phyloP scores from a whole-genome alignment of 257 asterid genomes.

The Nemophila menziesii region DNA sequence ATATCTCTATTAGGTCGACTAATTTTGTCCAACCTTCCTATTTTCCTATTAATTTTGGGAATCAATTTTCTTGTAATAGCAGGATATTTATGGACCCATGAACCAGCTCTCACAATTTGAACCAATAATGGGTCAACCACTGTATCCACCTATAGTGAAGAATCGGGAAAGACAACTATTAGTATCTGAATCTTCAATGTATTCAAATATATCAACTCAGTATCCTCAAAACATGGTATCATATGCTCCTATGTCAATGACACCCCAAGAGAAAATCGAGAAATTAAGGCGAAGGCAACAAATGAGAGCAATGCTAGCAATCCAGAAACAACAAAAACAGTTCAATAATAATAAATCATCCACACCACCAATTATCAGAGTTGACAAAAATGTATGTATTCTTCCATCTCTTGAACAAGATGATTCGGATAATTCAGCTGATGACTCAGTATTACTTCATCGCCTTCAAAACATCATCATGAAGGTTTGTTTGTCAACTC shows the following conservation, averaged over 20 bases:
- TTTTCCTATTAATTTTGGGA: not conserved
- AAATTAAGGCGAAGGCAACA: conserved; percentile 83
- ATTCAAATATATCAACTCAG: conserved; percentile 37
- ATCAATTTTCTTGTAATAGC: conserved; percentile 8
- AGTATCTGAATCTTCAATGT: conserved; percentile 27
- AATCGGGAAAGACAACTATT: conserved; percentile 27
- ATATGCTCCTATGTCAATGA: conserved; percentile 42
- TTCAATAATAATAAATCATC: conserved; percentile 41
- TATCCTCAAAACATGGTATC: conserved; percentile 21
- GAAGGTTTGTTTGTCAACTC: conserved; percentile 38
- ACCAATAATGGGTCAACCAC: conserved; percentile 25
- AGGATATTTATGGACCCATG: conserved; percentile 24
- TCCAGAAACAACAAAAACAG: conserved; percentile 73
- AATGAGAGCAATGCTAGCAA: conserved; percentile 83
- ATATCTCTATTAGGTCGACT: not conserved
- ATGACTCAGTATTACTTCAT: conserved; percentile 42
- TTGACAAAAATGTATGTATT: conserved; percentile 27
- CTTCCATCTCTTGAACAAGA: conserved; percentile 46
- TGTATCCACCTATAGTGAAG: conserved; percentile 27
- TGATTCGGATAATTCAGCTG: conserved; percentile 45
- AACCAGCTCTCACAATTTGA: conserved; percentile 30
- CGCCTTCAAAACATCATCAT: conserved; percentile 70
- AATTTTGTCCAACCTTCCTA: not conserved
- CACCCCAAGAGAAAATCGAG: conserved; percentile 83
- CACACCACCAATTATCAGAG: conserved; percentile 30